Evolutionary conservation across 257 asterid species (phyloP).

Genomic region (Penstemon barbatus): DNA sequence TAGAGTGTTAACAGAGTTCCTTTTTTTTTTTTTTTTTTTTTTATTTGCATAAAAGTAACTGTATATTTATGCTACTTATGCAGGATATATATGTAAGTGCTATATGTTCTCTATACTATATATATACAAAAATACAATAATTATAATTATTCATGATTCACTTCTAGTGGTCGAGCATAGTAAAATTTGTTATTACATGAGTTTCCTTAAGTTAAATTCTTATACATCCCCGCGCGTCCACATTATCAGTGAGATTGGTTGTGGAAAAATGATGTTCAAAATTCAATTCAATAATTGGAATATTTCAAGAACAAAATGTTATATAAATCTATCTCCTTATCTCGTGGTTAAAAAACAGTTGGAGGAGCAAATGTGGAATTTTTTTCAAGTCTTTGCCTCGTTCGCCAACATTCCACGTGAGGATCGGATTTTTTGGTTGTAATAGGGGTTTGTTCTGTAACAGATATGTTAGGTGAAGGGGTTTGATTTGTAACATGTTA

Average conservation of each 20-base stretch:
- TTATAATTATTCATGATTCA: background rate
- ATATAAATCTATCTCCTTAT: background rate
- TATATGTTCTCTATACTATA: constrained; percentile 22
- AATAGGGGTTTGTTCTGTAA: too few relatives aligned
- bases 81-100: constrained; percentile 37
- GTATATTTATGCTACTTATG: constrained; percentile 49
- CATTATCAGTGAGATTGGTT: background rate
- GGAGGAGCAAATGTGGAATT: background rate
- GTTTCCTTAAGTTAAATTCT: background rate
- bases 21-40: constrained; percentile 43
- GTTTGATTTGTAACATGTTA: too few relatives aligned
- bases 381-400: too few relatives aligned
- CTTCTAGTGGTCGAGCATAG: background rate
- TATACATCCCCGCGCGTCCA: background rate
- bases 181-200: background rate
- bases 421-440: too few relatives aligned
- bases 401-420: too few relatives aligned
- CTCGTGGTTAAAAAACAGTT: background rate
- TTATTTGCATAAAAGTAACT: constrained; percentile 39
- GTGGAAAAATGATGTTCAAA: background rate
- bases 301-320: background rate
- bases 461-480: too few relatives aligned
- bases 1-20: constrained; percentile 45
- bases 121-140: constrained; percentile 5
- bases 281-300: background rate